Base-by-base conservation (phyloP, 495 filamentous ascomycete species). In the Neurospora discreta region DNA sequence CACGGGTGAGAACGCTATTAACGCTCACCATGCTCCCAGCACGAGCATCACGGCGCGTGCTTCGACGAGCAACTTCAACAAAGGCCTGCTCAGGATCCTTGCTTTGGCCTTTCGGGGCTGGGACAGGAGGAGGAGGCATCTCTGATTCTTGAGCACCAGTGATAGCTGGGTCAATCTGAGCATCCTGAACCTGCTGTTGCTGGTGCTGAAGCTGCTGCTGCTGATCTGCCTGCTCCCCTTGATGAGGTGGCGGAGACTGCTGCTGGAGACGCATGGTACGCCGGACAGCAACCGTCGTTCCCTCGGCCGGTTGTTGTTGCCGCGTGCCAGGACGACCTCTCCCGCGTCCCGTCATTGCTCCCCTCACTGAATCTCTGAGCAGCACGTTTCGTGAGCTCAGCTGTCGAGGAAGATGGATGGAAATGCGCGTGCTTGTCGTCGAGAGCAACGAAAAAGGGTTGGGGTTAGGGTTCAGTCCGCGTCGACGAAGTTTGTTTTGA, bases 391-490 rank as follows among this genome's bases (percentile, higher is more conserved):
- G 52, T 65, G 52, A 65, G 26, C 52, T 65, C 52, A 65, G 15
- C 26, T 33, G 39, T 52, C 18, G 33, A 69, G 9, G 40, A 71
- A 69, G 67, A 65, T n/a, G 10, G 36, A 39, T 46, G 40, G 26
- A 68, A 5, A 60, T 20, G 46, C 68, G 52, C 30, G 15, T n/a
- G 3, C 20, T 65, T 65, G 52, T 65, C 52, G 52, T 65, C 52
- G 26, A 65, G 26, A 26, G 60, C 39, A 52, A 46, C 42, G 40
- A 68, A 75, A 71, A 78, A 79, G 78, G 78, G 78, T 80, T 80
- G 65, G 78, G 78, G 78, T 80, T 80, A 79, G 78, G 77, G 77
- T 80, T 77, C 68, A 20, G 18, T 65, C 30, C 23, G 52, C 39
- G 15, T 26, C 42, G 41, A 43, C 41, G 71, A 73, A 72, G 65